These are phyloP conservation scores for Domatiomyces globalis DNA, from an alignment of 2,329 filamentous ascomycete species.

Conservation along the genomic window DNA sequence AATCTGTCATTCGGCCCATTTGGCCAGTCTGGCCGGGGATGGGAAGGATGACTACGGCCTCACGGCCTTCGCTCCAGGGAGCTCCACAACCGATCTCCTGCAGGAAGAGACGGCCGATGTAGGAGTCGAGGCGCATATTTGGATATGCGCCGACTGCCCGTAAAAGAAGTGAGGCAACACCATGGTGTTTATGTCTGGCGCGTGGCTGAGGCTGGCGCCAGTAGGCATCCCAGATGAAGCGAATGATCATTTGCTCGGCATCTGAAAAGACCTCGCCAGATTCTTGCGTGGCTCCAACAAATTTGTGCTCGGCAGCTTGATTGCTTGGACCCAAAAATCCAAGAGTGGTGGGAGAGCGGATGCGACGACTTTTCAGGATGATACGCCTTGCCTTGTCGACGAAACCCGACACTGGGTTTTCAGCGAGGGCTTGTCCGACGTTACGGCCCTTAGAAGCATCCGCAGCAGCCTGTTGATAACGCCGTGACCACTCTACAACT, in stretches of 20 bases:
- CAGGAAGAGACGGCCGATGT: slow-evolving; percentile 37
- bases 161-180: slow-evolving; percentile 40
- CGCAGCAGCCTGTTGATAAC: slow-evolving; percentile 38
- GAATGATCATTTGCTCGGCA: slow-evolving; percentile 39
- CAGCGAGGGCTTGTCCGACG: slow-evolving; percentile 13
- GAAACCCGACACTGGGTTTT: slow-evolving; percentile 30
- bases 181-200: slow-evolving; percentile 13
- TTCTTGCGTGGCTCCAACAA: slow-evolving; percentile 20
- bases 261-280: slow-evolving; percentile 31
- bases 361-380: slow-evolving; percentile 28
- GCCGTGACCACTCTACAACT: slow-evolving; percentile 43
- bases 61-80: slow-evolving; percentile 39
- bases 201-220: slow-evolving; percentile 32
- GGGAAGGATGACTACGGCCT: slow-evolving; percentile 6
- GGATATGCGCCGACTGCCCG: slow-evolving; percentile 43
- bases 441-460: slow-evolving; percentile 22
- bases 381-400: slow-evolving; percentile 31
- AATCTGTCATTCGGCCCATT: slow-evolving; percentile 15
- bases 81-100: slow-evolving; percentile 49
- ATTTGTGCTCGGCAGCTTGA: slow-evolving; percentile 20
- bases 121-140: slow-evolving; percentile 24
- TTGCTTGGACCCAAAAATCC: slow-evolving; percentile 30
- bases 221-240: slow-evolving; percentile 27
- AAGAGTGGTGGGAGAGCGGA: slow-evolving; percentile 30
- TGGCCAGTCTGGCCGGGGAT: slow-evolving; percentile 6